Percentiles rank a stretch among this genome's conserved stretches.
These are phyloP conservation scores for Leptographium lundbergii DNA, from an alignment of 2,329 filamentous ascomycete species.

Conservation along the genomic window DNA sequence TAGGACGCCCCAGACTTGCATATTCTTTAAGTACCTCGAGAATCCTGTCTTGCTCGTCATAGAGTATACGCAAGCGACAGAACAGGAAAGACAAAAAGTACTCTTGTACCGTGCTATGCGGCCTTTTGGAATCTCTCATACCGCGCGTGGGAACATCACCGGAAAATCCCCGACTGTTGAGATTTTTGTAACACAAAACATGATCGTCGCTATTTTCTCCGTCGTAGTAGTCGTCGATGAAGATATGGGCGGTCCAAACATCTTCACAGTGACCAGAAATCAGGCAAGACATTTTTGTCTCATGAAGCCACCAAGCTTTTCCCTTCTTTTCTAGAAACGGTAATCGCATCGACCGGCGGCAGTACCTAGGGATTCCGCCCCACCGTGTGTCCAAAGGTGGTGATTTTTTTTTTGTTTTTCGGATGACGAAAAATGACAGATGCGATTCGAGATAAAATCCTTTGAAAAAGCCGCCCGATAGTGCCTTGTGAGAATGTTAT, in stretches of 20 bases:
- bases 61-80: neutral
- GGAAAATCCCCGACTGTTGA: neutral
- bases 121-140: neutral
- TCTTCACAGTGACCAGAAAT: neutral
- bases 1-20: neutral
- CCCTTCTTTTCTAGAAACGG: neutral
- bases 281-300: neutral
- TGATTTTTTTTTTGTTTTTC: neutral
- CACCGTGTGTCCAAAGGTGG: neutral
- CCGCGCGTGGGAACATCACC: neutral
- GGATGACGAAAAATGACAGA: neutral
- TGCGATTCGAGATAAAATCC: neutral
- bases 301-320: neutral
- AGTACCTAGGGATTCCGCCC: neutral
- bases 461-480: neutral
- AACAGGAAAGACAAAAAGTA: neutral
- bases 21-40: neutral
- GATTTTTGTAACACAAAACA: neutral
- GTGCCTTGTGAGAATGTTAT: no score
- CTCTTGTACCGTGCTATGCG: neutral
- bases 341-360: neutral
- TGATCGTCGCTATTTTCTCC: neutral
- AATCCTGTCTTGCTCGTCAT: neutral
- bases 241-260: neutral
- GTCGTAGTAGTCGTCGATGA: neutral